These are phyloP conservation scores for Russula compacta DNA, from an alignment of 768 basidiomycete genomes.

Conservation along the genomic window DNA sequence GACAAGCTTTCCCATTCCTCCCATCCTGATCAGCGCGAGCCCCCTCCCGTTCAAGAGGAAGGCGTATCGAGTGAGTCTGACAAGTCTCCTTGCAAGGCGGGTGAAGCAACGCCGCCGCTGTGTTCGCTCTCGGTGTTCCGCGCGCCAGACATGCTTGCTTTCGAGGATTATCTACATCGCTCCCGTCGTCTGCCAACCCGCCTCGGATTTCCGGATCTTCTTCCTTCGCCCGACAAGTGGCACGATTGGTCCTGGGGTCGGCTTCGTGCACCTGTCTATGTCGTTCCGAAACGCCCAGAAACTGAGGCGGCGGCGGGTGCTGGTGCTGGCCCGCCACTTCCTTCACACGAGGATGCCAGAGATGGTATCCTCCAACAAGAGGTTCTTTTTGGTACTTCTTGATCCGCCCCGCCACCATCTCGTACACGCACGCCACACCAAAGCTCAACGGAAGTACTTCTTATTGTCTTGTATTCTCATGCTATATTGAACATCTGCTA, in stretches of 20 bases:
- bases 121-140: constrained; percentile 17
- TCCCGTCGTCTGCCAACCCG: constrained; percentile 19
- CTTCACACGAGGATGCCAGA: background rate
- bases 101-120: background rate
- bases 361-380: background rate
- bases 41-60: background rate
- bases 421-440: background rate
- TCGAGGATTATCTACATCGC: constrained; percentile 20
- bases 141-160: constrained; percentile 16
- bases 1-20: constrained; percentile 1
- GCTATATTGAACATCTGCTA: background rate
- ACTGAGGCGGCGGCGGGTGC: background rate
- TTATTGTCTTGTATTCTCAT: constrained; percentile 4
- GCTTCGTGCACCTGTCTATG: constrained; percentile 19
- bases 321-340: background rate
- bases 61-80: background rate
- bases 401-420: background rate
- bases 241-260: constrained; percentile 21
- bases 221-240: constrained; percentile 14
- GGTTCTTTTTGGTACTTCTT: background rate
- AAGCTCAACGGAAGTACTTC: background rate
- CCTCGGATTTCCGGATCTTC: constrained; percentile 14
- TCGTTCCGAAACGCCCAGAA: constrained; percentile 6
- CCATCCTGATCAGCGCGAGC: background rate
- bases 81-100: background rate